Evolutionary conservation across 495 filamentous ascomycete species (phyloP).

Genomic region (Xylaria nigripes): DNA sequence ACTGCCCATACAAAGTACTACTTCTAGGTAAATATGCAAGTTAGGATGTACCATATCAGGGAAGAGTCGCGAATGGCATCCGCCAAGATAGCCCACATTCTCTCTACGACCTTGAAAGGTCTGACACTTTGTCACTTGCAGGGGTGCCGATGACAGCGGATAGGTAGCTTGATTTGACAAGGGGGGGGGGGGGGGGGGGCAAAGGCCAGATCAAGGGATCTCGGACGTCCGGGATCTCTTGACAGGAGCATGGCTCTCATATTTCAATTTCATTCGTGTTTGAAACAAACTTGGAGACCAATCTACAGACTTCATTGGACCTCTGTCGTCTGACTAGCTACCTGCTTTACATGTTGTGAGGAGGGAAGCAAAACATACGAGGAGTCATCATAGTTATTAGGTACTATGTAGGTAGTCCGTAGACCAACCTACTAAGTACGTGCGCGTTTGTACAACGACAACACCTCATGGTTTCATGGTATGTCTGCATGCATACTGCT

Average conservation of each 20-base stretch:
- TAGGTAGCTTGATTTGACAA: slow-evolving; percentile 7
- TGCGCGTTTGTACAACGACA: slow-evolving; percentile 8
- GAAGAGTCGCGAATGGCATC: slow-evolving; percentile 11
- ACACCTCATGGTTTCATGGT: slow-evolving; percentile 10
- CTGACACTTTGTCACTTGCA: not conserved
- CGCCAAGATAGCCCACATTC: not conserved
- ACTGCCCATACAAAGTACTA: not conserved
- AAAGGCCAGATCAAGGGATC: slow-evolving; percentile 4
- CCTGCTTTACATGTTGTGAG: not conserved
- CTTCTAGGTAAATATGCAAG: not conserved
- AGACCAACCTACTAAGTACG: no score
- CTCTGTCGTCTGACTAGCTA: not conserved
- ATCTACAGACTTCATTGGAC: not conserved
- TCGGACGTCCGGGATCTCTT: slow-evolving; percentile 1
- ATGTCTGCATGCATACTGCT: slow-evolving; percentile 8
- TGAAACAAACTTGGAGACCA: not conserved
- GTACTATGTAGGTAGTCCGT: no score
- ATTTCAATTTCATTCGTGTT: not conserved
- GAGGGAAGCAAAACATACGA: not conserved
- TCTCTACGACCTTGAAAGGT: not conserved
- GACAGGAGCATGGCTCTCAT: slow-evolving; percentile 9
- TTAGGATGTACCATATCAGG: slow-evolving; percentile 1
- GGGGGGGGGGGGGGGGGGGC: not conserved
- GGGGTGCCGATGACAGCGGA: slow-evolving; percentile 11
- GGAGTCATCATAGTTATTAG: slow-evolving; percentile 6